A percentile compares a stretch with the other conserved stretches of the same genome.
Conservation (phyloP, 1,139 yeast genomes). For the Eremothecium gossypii region DNA sequence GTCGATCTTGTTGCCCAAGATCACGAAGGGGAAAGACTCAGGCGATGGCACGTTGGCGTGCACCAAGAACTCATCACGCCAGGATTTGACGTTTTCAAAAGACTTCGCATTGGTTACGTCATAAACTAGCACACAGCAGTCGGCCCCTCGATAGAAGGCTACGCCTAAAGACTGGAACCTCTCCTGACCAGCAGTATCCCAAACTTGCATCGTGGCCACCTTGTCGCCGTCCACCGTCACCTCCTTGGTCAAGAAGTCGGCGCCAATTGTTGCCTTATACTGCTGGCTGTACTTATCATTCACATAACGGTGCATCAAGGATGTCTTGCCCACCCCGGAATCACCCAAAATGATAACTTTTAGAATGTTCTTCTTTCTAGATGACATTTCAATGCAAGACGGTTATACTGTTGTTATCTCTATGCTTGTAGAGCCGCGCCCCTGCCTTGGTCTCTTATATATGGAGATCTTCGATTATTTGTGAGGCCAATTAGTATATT, state of each 20-base stretch:
- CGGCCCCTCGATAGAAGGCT: slow-evolving; percentile 96
- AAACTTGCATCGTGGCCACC: slow-evolving; percentile 75
- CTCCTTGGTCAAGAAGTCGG: slow-evolving; percentile 91
- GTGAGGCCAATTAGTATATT: too few relatives aligned
- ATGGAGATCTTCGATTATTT: too few relatives aligned
- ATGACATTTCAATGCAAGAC: slow-evolving; percentile 11
- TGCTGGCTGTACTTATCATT: slow-evolving; percentile 92
- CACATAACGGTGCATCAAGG: slow-evolving; percentile 91
- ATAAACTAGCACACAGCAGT: slow-evolving; percentile 91
- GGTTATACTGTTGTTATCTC: not conserved
- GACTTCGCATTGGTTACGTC: slow-evolving; percentile 92
- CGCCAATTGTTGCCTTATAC: slow-evolving; percentile 96
- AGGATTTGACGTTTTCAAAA: slow-evolving; percentile 76
- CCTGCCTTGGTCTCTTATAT: too few relatives aligned
- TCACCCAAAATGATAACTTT: slow-evolving; percentile 94
- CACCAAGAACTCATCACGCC: slow-evolving; percentile 93
- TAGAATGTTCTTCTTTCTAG: slow-evolving; percentile 79
- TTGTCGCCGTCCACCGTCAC: slow-evolving; percentile 67
- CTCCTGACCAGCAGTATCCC: slow-evolving; percentile 99
- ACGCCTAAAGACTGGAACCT: slow-evolving; percentile 94
- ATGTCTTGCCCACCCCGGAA: slow-evolving; percentile 96
- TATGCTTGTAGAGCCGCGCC: too few relatives aligned
- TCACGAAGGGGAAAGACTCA: slow-evolving; percentile 89
- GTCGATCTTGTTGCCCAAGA: slow-evolving; percentile 90
- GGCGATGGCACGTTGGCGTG: slow-evolving; percentile 93